Evolutionary conservation across 2,329 filamentous ascomycete species (phyloP), one percentile per base, ranked within the genome.

Genomic region (Aspergillus texensis): DNA sequence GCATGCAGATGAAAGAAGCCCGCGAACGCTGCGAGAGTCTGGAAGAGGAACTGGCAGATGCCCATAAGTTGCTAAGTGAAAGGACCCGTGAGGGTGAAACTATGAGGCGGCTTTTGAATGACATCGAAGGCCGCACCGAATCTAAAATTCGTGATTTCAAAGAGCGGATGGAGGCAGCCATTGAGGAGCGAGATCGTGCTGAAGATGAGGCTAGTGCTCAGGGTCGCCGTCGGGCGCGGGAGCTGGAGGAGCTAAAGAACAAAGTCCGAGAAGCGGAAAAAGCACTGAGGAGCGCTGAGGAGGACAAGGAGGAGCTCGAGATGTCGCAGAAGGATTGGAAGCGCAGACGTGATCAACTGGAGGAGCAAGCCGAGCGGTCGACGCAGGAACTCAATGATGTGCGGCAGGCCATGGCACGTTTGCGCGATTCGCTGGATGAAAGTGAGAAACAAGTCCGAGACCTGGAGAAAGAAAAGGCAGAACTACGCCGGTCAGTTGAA

Each of bases 141-240:
- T 83, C 83, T 64, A 91, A 93, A 72, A 87, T 96, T 21, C 89
- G 92, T 32, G 94, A 98, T 68, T 95, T 97, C 89, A 90, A 92
- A 60, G 89, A 92, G 62, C 88, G 91, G 2, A 90, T 98, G 85
- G 94, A 98, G 72, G 84, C 91, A 1, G 94, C 94, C 0, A 86
- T 96, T n/a, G 94, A 97, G 75, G 95, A 99, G 77, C 88, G 95
- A 21, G 95, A 99, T 75, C 88, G 93, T 2, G 89, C 93, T 2
- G 94, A 99, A 78, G 94, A 98, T 66, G 94, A 98, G 79, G 89
- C 93, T 3, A 92, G 88, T 71, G 91, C 89, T 0, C 85, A 91
- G 56, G 91, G 90, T 14, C 86, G 94, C 58, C 87, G 91, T 50
- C 89, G 90, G 65, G 87, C 91, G 8, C 85, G 94, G 55, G 95